phyloP scores from a whole-genome alignment of 495 filamentous ascomycete species.

The Echria macrotheca region DNA sequence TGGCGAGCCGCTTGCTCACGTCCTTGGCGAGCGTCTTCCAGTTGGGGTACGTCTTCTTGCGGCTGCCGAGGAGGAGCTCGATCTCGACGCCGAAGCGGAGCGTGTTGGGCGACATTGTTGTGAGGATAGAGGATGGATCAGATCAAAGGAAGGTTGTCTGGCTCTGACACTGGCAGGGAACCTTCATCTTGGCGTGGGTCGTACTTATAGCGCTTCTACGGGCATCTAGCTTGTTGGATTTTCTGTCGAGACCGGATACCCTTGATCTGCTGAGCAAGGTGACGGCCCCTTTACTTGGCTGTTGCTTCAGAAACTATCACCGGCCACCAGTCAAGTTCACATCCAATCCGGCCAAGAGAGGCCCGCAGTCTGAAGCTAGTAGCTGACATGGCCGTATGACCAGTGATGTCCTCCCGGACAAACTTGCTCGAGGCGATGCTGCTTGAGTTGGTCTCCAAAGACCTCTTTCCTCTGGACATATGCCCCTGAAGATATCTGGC shows the following conservation, averaged over 20 bases:
- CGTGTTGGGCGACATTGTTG: conserved; percentile 7
- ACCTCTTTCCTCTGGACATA: background rate
- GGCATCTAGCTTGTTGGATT: background rate
- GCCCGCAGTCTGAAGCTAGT: background rate
- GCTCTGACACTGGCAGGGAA: background rate
- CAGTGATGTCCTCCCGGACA: background rate
- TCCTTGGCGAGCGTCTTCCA: conserved; percentile 24
- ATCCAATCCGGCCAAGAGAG: background rate
- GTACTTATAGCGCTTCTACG: background rate
- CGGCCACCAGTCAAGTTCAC: background rate
- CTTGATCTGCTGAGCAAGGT: no score
- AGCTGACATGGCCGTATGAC: background rate
- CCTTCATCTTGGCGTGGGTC: background rate
- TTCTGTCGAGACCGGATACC: background rate
- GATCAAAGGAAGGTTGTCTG: background rate
- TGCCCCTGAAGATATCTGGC: background rate
- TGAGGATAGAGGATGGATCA: background rate
- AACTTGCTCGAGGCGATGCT: background rate
- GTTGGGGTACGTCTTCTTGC: conserved; percentile 15
- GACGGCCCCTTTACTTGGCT: background rate
- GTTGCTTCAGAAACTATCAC: background rate
- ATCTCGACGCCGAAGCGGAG: conserved; percentile 29
- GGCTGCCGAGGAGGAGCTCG: conserved; percentile 24
- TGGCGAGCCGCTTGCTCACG: conserved; percentile 19
- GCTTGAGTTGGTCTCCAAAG: background rate